Conservation (phyloP, 1,284 basidiomycete genomes). For the Fomes fomentarius region DNA sequence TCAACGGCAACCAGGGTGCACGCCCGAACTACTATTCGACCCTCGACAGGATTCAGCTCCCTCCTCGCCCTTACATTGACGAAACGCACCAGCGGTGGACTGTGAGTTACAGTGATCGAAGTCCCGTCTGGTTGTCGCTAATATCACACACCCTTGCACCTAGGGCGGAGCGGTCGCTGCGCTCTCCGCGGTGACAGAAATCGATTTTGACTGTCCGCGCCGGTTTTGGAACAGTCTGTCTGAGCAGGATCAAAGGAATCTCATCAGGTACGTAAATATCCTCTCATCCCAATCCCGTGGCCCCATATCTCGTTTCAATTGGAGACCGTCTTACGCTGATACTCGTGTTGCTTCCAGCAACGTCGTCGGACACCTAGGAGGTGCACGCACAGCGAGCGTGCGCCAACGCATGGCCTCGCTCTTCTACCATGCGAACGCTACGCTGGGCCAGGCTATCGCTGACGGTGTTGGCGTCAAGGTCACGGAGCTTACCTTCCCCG, state of each 20-base stretch:
- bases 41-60: conserved; percentile 30
- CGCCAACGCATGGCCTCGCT: conserved; percentile 38
- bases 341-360: conserved; percentile 28
- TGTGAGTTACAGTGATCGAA: no score
- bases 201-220: conserved; percentile 50
- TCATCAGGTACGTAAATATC: conserved; percentile 33
- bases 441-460: conserved; percentile 39
- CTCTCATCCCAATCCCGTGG: not conserved
- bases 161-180: conserved; percentile 37
- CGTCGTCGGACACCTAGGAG: conserved; percentile 43
- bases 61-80: conserved; percentile 40
- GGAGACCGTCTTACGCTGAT: not conserved
- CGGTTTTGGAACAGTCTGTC: conserved; percentile 44
- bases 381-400: conserved; percentile 34
- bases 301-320: not conserved
- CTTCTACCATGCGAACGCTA: conserved; percentile 38
- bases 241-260: conserved; percentile 38
- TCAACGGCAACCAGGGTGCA: conserved; percentile 35
- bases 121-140: no score
- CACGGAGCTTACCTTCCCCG: conserved; percentile 22
- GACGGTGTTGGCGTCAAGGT: conserved; percentile 36
- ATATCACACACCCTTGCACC: not conserved
- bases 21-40: conserved; percentile 36
- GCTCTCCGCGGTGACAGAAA: conserved; percentile 36
- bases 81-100: conserved; percentile 39